A percentile compares a stretch with the other conserved stretches of the same genome.
These are phyloP conservation scores for Akanthomyces muscarius DNA, from an alignment of 2,329 filamentous ascomycete genomes.

Conservation along the genomic window DNA sequence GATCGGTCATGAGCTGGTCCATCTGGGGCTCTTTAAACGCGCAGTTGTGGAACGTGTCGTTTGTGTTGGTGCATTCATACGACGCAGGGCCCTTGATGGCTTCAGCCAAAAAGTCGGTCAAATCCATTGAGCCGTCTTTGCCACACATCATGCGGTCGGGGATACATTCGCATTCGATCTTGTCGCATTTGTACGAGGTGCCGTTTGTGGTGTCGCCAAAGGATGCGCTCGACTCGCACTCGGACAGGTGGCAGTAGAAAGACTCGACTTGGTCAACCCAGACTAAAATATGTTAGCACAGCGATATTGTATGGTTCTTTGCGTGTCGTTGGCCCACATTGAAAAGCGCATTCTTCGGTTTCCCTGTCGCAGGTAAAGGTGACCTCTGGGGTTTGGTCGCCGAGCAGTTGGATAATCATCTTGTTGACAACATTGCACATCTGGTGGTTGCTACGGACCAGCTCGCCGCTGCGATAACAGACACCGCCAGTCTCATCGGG, in stretches of 20 bases:
- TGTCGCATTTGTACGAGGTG: slow-evolving; percentile 79
- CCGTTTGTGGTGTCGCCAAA: slow-evolving; percentile 69
- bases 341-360: slow-evolving; percentile 80
- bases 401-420: slow-evolving; percentile 84
- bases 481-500: slow-evolving; percentile 75
- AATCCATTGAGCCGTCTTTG: slow-evolving; percentile 84
- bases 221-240: slow-evolving; percentile 69
- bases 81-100: slow-evolving; percentile 82
- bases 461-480: slow-evolving; percentile 86
- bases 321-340: slow-evolving; percentile 59
- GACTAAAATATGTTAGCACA: slow-evolving; percentile 47
- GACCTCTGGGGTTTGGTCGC: slow-evolving; percentile 81
- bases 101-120: slow-evolving; percentile 80
- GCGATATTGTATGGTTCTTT: neutral
- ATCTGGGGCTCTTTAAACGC: slow-evolving; percentile 87
- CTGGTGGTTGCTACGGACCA: slow-evolving; percentile 93
- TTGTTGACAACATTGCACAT: slow-evolving; percentile 96
- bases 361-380: slow-evolving; percentile 87
- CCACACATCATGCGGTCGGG: slow-evolving; percentile 91
- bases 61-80: slow-evolving; percentile 68
- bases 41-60: slow-evolving; percentile 63
- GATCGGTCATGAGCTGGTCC: slow-evolving; percentile 79
- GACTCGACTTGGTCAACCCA: slow-evolving; percentile 94
- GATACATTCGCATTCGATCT: slow-evolving; percentile 83
- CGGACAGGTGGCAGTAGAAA: slow-evolving; percentile 88